Conservation (phyloP, 768 basidiomycete genomes). For the Leccinum pellstonianum region DNA sequence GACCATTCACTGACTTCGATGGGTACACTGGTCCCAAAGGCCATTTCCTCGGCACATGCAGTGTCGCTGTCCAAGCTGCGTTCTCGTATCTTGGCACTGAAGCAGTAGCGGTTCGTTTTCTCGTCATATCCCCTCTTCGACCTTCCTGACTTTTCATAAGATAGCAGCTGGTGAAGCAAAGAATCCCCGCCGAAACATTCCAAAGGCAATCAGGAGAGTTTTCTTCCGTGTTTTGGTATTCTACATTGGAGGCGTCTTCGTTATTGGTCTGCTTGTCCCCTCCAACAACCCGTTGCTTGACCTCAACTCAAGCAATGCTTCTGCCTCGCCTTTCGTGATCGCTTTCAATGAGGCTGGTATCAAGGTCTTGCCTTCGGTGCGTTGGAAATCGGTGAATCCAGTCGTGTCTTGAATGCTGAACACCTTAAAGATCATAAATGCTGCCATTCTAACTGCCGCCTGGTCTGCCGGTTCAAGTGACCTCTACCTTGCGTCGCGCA, state of each 20-base stretch:
- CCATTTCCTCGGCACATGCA: constrained; percentile 50
- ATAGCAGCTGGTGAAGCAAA: constrained; percentile 49
- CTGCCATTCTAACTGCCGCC: constrained; percentile 43
- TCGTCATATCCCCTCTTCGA: not conserved
- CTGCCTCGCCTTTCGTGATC: constrained; percentile 57
- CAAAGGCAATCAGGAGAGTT: constrained; percentile 42
- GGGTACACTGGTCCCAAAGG: constrained; percentile 44
- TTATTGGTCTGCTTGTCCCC: constrained; percentile 51
- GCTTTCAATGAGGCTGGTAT: constrained; percentile 57
- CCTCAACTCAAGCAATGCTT: constrained; percentile 39
- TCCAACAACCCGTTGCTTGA: constrained; percentile 44
- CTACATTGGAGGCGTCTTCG: constrained; percentile 40
- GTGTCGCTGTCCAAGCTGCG: constrained; percentile 56
- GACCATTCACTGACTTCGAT: constrained; percentile 50
- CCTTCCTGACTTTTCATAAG: constrained; percentile 17
- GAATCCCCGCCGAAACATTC: constrained; percentile 47
- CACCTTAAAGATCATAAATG: constrained; percentile 33
- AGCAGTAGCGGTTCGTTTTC: constrained; percentile 39
- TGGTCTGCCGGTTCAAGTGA: constrained; percentile 44
- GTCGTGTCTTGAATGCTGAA: not conserved
- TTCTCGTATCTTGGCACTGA: constrained; percentile 64
- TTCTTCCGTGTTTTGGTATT: constrained; percentile 44
- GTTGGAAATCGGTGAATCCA: constrained; percentile 1
- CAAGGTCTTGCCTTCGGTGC: constrained; percentile 50
- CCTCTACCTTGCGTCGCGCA: constrained; percentile 39